These are phyloP conservation scores for Bryum argenteum DNA, from an alignment of 225 moss, liverwort and hornwort genomes.

Conservation along the genomic window DNA sequence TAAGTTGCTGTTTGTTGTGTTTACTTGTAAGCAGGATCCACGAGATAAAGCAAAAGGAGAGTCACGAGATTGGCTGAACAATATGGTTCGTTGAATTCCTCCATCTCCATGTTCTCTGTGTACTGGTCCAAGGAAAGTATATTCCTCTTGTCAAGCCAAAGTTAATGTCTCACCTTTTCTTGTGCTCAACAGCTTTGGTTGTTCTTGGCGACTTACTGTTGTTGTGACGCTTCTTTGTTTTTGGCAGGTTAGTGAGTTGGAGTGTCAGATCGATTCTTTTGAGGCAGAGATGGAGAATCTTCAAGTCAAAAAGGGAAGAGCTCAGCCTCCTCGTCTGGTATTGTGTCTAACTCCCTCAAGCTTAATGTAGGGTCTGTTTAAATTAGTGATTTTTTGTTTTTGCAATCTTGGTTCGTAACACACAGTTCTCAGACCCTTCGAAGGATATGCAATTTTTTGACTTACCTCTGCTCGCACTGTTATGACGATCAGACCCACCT, in stretches of 20 bases:
- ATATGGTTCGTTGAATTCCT: conserved; percentile 59
- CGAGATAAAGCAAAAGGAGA: conserved; percentile 99
- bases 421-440: conserved; percentile 17
- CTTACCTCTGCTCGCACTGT: conserved; percentile 13
- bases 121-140: conserved; percentile 11
- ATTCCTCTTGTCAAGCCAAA: neutral
- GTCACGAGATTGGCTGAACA: conserved; percentile 97
- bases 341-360: conserved; percentile 18
- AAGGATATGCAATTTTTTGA: conserved; percentile 25
- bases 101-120: conserved; percentile 14
- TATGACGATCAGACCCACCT: conserved; percentile 65
- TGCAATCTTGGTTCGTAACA: conserved; percentile 15
- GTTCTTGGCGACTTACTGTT: conserved; percentile 15
- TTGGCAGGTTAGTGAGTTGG: conserved; percentile 83
- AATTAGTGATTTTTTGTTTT: conserved; percentile 14
- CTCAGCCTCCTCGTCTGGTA: conserved; percentile 96
- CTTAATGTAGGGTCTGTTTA: conserved; percentile 18
- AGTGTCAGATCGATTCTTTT: conserved; percentile 91
- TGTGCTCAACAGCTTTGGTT: conserved; percentile 16
- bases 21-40: conserved; percentile 80
- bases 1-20: conserved; percentile 38
- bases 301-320: conserved; percentile 91
- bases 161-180: conserved; percentile 9
- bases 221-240: conserved; percentile 21
- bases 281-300: conserved; percentile 98